Evolutionary conservation across 2,329 filamentous ascomycete species (phyloP), one percentile per base, ranked within the genome.

Genomic region (Alternaria infectoria): DNA sequence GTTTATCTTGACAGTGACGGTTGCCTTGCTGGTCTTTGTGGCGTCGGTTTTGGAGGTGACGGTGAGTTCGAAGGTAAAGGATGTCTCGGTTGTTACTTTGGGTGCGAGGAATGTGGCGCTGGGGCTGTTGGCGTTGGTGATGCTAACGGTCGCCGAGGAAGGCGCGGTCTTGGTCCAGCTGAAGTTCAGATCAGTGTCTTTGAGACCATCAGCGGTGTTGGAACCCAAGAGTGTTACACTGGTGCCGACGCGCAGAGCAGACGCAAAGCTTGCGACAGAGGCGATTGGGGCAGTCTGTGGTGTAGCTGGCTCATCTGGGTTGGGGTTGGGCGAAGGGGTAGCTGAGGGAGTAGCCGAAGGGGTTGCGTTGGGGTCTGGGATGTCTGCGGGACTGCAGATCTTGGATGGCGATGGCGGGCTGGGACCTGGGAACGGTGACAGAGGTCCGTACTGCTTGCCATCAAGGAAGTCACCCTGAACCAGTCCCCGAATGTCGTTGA

Each of bases 371-470:
- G 67, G 64, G 60, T 69, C 63, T 12, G 60, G 61, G 19, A 70
- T 69, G 50, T 71, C 73, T 26, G 44, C 62, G 6, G 70, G 64
- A 25, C 49, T 68, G 66, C 76, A 78, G 10, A 60, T 62, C 55
- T 74, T 74, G 9, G 71, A 67, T 15, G 73, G 67, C 15, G 70
- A 61, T 40, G 77, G 75, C 17, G 75, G 72, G 11, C 57, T 57
- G 5, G 71, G 54, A 23, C 74, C 78, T 9, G 79, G 79, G 70
- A 74, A 83, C 0, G 82, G 82, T 40, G 64, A 70, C 12, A 83
- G 71, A 5, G 75, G 81, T 2, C 79, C 79, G 62, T 77, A 83
- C 46, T 74, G 72, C 57, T 75, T 67, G 11, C 65, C 66, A 49
- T 78, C 73, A 8, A 76, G 57, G 63, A 70, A 71, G 26, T 76